These are phyloP conservation scores for Verticillium longisporum DNA, from an alignment of 2,329 filamentous ascomycete genomes.

Conservation along the genomic window DNA sequence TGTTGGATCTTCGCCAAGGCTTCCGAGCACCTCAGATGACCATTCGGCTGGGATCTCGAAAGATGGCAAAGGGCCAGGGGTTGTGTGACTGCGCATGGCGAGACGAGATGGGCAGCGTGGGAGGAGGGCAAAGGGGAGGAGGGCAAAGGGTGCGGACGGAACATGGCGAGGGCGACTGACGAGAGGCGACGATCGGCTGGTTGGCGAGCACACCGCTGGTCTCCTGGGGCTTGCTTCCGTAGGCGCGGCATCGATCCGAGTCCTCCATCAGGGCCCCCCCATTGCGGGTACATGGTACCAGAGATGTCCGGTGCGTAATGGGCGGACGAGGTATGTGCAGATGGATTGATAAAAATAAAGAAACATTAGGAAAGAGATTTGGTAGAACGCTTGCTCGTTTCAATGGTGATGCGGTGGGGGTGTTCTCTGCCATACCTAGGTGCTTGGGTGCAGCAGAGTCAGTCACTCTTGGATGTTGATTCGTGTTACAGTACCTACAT, in stretches of 20 bases:
- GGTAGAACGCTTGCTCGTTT: not conserved
- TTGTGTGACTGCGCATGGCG: not conserved
- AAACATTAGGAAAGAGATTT: too few relatives aligned
- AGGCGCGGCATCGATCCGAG: not conserved
- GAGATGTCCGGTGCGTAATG: too few relatives aligned
- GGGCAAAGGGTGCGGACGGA: too few relatives aligned
- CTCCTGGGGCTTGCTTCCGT: not conserved
- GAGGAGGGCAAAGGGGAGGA: too few relatives aligned
- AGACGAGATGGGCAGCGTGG: not conserved
- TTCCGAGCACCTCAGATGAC: not conserved
- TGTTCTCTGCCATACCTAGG: too few relatives aligned
- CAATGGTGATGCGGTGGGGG: not conserved
- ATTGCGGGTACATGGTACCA: too few relatives aligned
- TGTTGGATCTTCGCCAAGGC: not conserved
- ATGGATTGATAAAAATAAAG: not conserved
- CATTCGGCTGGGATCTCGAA: not conserved
- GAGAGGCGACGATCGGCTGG: not conserved
- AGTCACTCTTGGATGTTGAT: too few relatives aligned
- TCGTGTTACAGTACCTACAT: too few relatives aligned
- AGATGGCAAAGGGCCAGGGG: not conserved
- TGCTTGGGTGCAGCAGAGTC: not conserved
- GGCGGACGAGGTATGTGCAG: too few relatives aligned
- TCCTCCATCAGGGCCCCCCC: not conserved
- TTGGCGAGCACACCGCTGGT: not conserved
- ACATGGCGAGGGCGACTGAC: not conserved